These are phyloP conservation scores for Epichloe sp. DNA, from an alignment of 2,329 filamentous ascomycete species.

Conservation along the genomic window DNA sequence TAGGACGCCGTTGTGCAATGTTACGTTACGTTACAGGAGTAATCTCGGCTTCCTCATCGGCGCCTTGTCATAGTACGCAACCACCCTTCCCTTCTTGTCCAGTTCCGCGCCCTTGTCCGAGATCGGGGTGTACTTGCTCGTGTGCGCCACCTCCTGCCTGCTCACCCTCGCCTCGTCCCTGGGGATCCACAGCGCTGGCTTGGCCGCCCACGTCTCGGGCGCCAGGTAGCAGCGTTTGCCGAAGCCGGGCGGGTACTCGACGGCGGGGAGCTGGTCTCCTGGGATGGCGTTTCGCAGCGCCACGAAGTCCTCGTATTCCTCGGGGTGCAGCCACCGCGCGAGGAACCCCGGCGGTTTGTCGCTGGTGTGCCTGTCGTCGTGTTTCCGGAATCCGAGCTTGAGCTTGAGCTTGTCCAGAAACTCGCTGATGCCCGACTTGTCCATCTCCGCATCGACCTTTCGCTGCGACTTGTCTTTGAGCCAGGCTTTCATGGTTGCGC, in stretches of 20 bases:
- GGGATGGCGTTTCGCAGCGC: conserved; percentile 59
- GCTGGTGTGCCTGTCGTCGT: conserved; percentile 12
- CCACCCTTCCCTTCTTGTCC: conserved; percentile 21
- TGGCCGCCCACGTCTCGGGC: conserved; percentile 42
- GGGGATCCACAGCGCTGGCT: conserved; percentile 74
- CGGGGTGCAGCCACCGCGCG: conserved; percentile 61
- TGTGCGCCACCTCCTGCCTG: conserved; percentile 63
- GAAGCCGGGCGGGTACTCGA: conserved; percentile 33
- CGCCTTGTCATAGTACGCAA: conserved; percentile 25
- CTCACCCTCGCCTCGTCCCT: conserved; percentile 62
- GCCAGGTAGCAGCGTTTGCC: conserved; percentile 53
- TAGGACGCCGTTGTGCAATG: conserved; percentile 10
- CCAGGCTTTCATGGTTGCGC: conserved; percentile 19
- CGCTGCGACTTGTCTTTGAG: conserved; percentile 23
- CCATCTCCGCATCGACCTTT: conserved; percentile 16
- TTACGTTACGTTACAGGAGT: conserved; percentile 22
- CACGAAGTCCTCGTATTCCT: conserved; percentile 61
- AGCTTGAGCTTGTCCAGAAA: conserved; percentile 11
- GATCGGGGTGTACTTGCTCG: conserved; percentile 58
- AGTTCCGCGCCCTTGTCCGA: conserved; percentile 42
- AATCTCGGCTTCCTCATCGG: conserved; percentile 22
- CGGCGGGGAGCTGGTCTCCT: conserved; percentile 27
- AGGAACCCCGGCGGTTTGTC: conserved; percentile 36
- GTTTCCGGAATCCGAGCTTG: conserved; percentile 13
- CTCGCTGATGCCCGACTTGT: conserved; percentile 15